Evolutionary conservation across 352 stramenopile species (phyloP).

Genomic region (Thraustochytrium striatum): DNA sequence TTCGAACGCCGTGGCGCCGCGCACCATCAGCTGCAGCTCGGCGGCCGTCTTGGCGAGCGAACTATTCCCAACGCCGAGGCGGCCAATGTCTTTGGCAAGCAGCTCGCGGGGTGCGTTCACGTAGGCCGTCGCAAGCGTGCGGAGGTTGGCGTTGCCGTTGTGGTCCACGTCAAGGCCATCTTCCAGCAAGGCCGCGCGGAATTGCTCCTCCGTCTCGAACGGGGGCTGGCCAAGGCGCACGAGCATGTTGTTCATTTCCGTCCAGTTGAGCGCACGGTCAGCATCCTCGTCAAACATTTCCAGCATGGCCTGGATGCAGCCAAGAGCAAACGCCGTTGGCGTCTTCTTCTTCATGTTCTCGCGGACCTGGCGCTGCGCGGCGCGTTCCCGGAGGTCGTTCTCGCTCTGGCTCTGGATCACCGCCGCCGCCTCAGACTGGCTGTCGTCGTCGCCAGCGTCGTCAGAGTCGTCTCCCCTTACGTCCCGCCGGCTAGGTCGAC

Average conservation of each 20-base stretch:
- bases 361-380: background rate
- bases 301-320: background rate
- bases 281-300: background rate
- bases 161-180: slow-evolving; percentile 1
- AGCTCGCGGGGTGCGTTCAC: background rate
- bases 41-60: background rate
- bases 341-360: background rate
- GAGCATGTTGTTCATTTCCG: slow-evolving; percentile 27
- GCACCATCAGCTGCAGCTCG: background rate
- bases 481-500: background rate
- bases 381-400: background rate
- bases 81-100: slow-evolving; percentile 5
- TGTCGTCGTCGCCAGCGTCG: background rate
- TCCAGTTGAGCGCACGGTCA: background rate
- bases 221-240: background rate
- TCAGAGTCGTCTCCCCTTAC: background rate
- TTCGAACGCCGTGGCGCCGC: background rate
- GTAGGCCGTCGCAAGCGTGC: background rate
- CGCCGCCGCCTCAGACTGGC: background rate
- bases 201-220: background rate
- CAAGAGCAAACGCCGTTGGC: background rate
- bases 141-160: background rate
- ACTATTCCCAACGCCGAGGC: background rate
- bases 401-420: background rate
- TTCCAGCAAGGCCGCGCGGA: background rate